Base-by-base conservation (phyloP, 306 rosid genomes). In the Comarum palustre region DNA sequence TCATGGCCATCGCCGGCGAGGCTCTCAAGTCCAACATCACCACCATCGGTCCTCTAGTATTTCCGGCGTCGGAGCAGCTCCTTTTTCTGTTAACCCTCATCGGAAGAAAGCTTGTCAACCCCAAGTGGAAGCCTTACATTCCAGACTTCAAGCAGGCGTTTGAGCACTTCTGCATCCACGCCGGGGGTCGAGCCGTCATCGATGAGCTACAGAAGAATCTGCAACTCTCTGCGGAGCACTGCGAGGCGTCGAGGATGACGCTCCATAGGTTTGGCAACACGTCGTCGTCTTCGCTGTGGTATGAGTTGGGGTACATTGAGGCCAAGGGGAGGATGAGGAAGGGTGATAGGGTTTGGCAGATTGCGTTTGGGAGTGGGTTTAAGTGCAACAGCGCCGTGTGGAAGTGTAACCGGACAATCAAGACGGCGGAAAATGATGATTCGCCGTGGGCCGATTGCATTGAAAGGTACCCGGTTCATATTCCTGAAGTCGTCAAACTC, bases 1-100 rank as follows among this genome's bases (percentile, higher is more conserved):
- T 94, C 2, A 94, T 94, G 99, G 99, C 99, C 0, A 94, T 94
- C 3, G 99, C 99, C 7, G 99, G 99, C 1, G 99, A 94, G 29
- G 99, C 99, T 5, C 47, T 94, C 11, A 94, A 94, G 27, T 94
- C 97, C 1, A 94, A 94, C 74, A 94, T 94, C 41, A 94, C 97
- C 0, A 94, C 99, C 0, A 94, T 94, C 66, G 99, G 99, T 2
- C 99, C 99, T 8, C 86, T 94, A 3, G 99, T 94, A 1, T 89
- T 94, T 19, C 99, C 99, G 0, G 99, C 97, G 4, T 94, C 99
- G 13, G 99, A 94, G 76, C 99, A 94, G 74, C 50, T 94, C 3
- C 96, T 94, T 0, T 94, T 94, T 67, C 86, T 94, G 0, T 7
- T 88, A 0, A 89, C 95, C 0, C 87, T 94, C 0, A 87, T 94